phyloP scores from a whole-genome alignment of 2,329 filamentous ascomycete species.

The Xylariaceae sp. region DNA sequence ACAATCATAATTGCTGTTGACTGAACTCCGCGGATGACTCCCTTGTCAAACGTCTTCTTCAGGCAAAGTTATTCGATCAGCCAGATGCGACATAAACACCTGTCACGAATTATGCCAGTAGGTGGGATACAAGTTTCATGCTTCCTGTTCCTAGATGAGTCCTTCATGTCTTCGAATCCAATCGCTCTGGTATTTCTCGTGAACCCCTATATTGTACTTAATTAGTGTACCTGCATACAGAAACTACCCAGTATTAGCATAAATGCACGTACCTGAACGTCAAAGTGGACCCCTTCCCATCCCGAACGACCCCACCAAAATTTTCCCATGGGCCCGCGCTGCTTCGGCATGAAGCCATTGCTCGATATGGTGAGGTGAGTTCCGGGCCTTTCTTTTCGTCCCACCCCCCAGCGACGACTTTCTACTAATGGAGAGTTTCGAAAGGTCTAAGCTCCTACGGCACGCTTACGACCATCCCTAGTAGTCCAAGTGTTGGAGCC shows the following conservation, averaged over 20 bases:
- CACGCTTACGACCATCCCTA: not conserved
- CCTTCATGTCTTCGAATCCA: not conserved
- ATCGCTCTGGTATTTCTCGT: not conserved
- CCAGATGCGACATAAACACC: too few relatives aligned
- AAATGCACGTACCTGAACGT: not conserved
- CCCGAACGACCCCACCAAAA: slow-evolving; percentile 11
- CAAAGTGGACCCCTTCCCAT: not conserved
- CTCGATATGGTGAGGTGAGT: slow-evolving; percentile 2
- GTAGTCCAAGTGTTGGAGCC: slow-evolving; percentile 1
- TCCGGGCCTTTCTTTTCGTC: not conserved
- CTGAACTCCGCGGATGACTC: too few relatives aligned
- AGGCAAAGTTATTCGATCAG: too few relatives aligned
- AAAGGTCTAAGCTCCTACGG: not conserved
- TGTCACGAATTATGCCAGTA: too few relatives aligned
- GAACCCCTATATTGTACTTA: not conserved
- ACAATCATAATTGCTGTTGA: not conserved
- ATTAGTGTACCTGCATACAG: not conserved
- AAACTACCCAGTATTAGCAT: not conserved
- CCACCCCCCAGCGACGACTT: not conserved
- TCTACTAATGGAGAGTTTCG: slow-evolving; percentile 1
- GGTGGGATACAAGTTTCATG: too few relatives aligned
- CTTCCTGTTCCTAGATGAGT: too few relatives aligned
- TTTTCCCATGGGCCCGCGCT: slow-evolving; percentile 10
- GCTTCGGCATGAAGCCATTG: slow-evolving; percentile 1
- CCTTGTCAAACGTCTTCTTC: too few relatives aligned